Conservation (phyloP, 495 filamentous ascomycete genomes). For the Tetracladium setigerum region DNA sequence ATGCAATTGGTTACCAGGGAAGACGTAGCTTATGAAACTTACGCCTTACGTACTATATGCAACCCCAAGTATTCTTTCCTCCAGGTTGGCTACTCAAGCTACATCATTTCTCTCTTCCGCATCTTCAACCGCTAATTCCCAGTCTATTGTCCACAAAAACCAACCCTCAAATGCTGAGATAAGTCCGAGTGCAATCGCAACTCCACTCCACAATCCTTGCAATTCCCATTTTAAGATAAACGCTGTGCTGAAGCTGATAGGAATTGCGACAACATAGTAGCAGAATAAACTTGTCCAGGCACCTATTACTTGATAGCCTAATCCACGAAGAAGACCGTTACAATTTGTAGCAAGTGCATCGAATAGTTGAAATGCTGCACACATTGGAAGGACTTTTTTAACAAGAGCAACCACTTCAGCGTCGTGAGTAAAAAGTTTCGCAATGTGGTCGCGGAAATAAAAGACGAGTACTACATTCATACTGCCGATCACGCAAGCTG, state of each 20-base stretch:
- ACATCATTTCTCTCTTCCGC: conserved; percentile 63
- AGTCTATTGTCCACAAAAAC: conserved; percentile 58
- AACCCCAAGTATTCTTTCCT: too few relatives aligned
- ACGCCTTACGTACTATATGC: too few relatives aligned
- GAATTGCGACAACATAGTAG: conserved; percentile 82
- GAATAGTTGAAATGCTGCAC: conserved; percentile 81
- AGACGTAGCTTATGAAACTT: too few relatives aligned
- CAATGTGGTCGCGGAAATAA: conserved; percentile 57
- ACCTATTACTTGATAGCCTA: conserved; percentile 80
- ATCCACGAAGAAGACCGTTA: conserved; percentile 76
- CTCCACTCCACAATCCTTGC: conserved; percentile 74
- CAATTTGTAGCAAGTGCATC: conserved; percentile 71
- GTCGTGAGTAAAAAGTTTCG: conserved; percentile 73
- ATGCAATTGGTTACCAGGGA: too few relatives aligned
- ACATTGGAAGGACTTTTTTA: conserved; percentile 64
- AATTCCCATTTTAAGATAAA: conserved; percentile 70
- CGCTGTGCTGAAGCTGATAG: conserved; percentile 67
- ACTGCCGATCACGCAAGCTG: conserved; percentile 59
- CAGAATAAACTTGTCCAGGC: conserved; percentile 77
- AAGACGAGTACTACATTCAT: conserved; percentile 67
- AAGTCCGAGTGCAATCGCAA: conserved; percentile 59
- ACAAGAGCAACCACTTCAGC: conserved; percentile 70
- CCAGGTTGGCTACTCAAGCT: too few relatives aligned
- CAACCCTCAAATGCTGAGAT: conserved; percentile 58
- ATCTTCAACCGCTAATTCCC: conserved; percentile 67